These are phyloP conservation scores for Paraphoma sp. DNA, from an alignment of 2,329 filamentous ascomycete species.

Conservation along the genomic window DNA sequence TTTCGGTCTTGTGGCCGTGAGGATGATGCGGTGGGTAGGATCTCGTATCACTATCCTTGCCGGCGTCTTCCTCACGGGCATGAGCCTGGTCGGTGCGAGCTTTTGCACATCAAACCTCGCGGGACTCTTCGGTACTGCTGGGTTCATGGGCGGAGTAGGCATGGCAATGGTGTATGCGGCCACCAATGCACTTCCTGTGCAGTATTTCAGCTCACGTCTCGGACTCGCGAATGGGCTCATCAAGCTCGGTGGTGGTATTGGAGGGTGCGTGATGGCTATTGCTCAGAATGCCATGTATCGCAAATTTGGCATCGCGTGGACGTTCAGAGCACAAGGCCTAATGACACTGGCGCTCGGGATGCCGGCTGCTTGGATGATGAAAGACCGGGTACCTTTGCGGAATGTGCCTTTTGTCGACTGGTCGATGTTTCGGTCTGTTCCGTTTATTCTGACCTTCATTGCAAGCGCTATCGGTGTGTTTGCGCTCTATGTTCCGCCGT, in stretches of 20 bases:
- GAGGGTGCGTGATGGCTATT: slow-evolving; percentile 34
- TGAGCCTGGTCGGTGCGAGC: slow-evolving; percentile 57
- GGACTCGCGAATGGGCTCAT: slow-evolving; percentile 40
- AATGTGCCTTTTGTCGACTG: slow-evolving; percentile 31
- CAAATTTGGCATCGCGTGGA: slow-evolving; percentile 38
- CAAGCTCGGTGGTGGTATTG: slow-evolving; percentile 38
- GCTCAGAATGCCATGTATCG: slow-evolving; percentile 32
- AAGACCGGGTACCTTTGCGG: slow-evolving; percentile 29
- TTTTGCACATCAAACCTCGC: slow-evolving; percentile 56
- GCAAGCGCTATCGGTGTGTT: slow-evolving; percentile 35
- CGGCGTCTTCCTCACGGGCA: slow-evolving; percentile 59
- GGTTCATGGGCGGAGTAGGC: slow-evolving; percentile 57
- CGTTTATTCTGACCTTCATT: slow-evolving; percentile 30
- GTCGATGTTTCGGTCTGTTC: slow-evolving; percentile 30
- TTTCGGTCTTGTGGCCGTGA: slow-evolving; percentile 60
- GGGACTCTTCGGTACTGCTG: slow-evolving; percentile 58
- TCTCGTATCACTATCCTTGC: slow-evolving; percentile 55
- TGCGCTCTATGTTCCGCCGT: slow-evolving; percentile 39
- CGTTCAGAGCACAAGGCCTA: slow-evolving; percentile 37
- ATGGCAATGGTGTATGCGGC: slow-evolving; percentile 33
- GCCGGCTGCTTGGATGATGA: slow-evolving; percentile 32
- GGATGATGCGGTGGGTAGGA: slow-evolving; percentile 60
- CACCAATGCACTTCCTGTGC: slow-evolving; percentile 30
- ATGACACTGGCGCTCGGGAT: slow-evolving; percentile 31
- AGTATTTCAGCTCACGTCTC: slow-evolving; percentile 38